Evolutionary conservation across 1,139 yeast species (phyloP), one percentile per base, ranked within the genome.

Genomic region (Candida anutae): DNA sequence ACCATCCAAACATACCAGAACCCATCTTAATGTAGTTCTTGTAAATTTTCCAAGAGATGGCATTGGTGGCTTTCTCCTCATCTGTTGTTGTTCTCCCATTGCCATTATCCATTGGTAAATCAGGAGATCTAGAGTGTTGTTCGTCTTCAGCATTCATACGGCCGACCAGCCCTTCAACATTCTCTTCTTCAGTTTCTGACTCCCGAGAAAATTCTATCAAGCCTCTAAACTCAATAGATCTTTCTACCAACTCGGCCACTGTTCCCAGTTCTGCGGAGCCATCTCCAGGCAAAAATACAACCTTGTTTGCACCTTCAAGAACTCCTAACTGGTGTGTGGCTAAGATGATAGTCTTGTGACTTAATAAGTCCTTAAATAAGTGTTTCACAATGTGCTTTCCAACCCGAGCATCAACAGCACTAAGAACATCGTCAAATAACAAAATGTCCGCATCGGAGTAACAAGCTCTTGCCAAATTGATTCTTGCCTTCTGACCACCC

Each of bases 1-100:
- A 34, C 37, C 43, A 72, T 3, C 42, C 62, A 21, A 70, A 40
- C 11, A 48, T 44, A 11, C 74, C 83, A 30, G 79, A 66, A 5
- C 90, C 93, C 21, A 65, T 56, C 22, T 55, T 50, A 35, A 83
- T 46, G 43, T 79, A 85, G 21, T 46, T 46, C 29, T 46, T 48
- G 42, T 62, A 62, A 13, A 64, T 53, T n/a, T 40, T 22, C 46
- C 45, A 43, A 3, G 40, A 37, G 19, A 46, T 41, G n/a, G 68
- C 55, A 41, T 63, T 62, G 17, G 58, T 53, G 8, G 64, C 62
- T 29, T 46, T 48, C 39, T 56, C 66, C 46, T 62, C 69, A 23
- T 54, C 66, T 15, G 43, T 48, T 16, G 55, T 49, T 5, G 58
- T 52, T 39, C 53, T 55, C 1, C 49, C 52, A 3, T 28, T 25